Evolutionary conservation across 805 yeast genomes (phyloP).

Genomic region (Candida maesae): DNA sequence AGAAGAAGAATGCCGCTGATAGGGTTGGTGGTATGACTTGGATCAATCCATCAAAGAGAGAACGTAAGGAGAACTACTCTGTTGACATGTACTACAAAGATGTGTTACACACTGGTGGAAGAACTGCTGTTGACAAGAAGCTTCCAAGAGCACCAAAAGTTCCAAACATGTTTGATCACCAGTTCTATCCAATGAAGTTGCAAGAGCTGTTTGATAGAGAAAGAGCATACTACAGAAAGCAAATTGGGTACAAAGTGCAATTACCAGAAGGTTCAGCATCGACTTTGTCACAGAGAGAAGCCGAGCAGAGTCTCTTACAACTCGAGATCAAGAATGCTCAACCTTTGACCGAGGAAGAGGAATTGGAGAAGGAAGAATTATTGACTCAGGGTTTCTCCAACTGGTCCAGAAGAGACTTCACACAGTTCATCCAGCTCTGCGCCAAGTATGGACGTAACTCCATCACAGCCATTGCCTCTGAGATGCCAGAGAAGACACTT

Average conservation of each 20-base stretch:
- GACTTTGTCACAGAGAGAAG: constrained; percentile 35
- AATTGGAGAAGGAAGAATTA: constrained; percentile 53
- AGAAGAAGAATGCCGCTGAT: constrained; percentile 50
- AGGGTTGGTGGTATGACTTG: constrained; percentile 52
- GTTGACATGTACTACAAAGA: constrained; percentile 85
- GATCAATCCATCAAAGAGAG: constrained; percentile 85
- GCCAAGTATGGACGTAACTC: constrained; percentile 82
- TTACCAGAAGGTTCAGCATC: constrained; percentile 50
- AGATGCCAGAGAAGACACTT: constrained; percentile 67
- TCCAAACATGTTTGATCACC: constrained; percentile 81
- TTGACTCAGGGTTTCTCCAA: constrained; percentile 66
- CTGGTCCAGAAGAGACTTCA: constrained; percentile 88
- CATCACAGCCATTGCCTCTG: constrained; percentile 64
- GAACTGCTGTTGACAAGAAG: constrained; percentile 40
- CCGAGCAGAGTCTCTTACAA: constrained; percentile 53
- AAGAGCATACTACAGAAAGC: constrained; percentile 69
- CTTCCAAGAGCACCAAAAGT: constrained; percentile 86
- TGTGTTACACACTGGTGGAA: constrained; percentile 69
- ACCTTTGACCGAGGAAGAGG: constrained; percentile 82
- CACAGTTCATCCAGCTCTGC: constrained; percentile 68
- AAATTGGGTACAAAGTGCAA: constrained; percentile 60
- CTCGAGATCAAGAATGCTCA: constrained; percentile 71
- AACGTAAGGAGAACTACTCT: constrained; percentile 78
- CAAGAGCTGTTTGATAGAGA: constrained; percentile 78
- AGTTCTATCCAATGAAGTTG: constrained; percentile 78